A percentile compares a stretch with the other conserved stretches of the same genome.
Evolutionary conservation across 257 asterid genomes (phyloP).

Genomic region (Paraleonurus japonicus): DNA sequence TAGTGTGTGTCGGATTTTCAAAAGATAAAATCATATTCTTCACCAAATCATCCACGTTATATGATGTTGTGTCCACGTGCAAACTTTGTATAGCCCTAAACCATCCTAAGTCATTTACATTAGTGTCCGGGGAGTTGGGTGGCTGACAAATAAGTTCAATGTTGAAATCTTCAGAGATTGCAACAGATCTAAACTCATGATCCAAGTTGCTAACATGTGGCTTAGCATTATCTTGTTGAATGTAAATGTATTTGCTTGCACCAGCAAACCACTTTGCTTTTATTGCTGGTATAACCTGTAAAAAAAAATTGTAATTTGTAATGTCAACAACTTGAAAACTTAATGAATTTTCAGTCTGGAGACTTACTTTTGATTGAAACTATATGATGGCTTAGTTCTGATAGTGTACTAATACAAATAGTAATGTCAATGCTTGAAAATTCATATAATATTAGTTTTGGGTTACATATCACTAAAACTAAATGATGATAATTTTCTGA

Average conservation of each 20-base stretch:
- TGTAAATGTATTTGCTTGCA: background rate
- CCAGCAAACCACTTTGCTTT: background rate
- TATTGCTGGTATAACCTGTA: background rate
- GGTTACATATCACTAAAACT: no score
- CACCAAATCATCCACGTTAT: background rate
- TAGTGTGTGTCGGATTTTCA: background rate
- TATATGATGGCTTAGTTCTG: background rate
- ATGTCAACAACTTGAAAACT: background rate
- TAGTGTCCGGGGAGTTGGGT: background rate
- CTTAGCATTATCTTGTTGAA: background rate
- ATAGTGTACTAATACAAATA: no score
- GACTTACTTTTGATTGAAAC: background rate
- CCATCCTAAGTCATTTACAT: no score
- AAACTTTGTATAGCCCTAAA: background rate
- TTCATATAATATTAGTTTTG: no score
- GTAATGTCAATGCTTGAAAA: no score
- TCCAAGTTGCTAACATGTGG: background rate
- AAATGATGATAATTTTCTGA: background rate
- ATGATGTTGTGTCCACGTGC: background rate
- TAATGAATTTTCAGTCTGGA: background rate
- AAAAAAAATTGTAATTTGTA: background rate
- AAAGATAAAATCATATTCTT: background rate
- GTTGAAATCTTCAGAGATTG: background rate
- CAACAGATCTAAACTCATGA: background rate
- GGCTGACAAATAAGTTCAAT: background rate